Conservation (phyloP, 2,329 filamentous ascomycete genomes). For the Blumeriella jaapii region DNA sequence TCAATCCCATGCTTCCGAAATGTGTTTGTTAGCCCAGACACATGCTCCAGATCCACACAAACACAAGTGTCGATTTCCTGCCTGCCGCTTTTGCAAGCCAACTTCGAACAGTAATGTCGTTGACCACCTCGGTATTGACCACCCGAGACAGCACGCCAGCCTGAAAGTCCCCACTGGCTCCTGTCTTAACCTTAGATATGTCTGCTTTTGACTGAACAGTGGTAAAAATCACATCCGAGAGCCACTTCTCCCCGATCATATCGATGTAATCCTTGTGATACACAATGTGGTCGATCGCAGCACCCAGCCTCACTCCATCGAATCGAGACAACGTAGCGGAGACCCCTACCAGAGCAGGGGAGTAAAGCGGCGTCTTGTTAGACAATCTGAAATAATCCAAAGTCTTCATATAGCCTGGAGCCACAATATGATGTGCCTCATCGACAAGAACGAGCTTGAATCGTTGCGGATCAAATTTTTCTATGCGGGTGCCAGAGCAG, state of each 20-base stretch:
- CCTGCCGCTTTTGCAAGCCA: conserved; percentile 69
- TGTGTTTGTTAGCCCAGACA: conserved; percentile 57
- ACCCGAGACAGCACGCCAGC: conserved; percentile 63
- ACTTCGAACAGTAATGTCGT: conserved; percentile 72
- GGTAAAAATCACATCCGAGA: conserved; percentile 86
- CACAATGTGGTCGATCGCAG: conserved; percentile 87
- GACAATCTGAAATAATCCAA: conserved; percentile 70
- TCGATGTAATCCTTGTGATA: conserved; percentile 81
- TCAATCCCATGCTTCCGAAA: conserved; percentile 74
- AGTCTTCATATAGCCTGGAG: conserved; percentile 62
- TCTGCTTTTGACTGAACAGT: conserved; percentile 79
- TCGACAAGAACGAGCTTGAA: conserved; percentile 94
- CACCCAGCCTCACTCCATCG: conserved; percentile 71
- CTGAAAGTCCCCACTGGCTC: conserved; percentile 66
- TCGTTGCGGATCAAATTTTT: conserved; percentile 64
- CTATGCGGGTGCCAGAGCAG: conserved; percentile 61
- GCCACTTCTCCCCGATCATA: conserved; percentile 83
- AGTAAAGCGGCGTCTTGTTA: conserved; percentile 33
- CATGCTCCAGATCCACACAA: conserved; percentile 88
- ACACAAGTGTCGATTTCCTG: conserved; percentile 79
- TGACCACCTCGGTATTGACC: conserved; percentile 73
- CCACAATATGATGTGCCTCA: conserved; percentile 93
- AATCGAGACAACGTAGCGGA: conserved; percentile 71
- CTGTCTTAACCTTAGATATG: conserved; percentile 55
- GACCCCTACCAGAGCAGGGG: conserved; percentile 72